phyloP scores from a whole-genome alignment of 179 eudicot species.

The Sideroxylon spinosum region DNA sequence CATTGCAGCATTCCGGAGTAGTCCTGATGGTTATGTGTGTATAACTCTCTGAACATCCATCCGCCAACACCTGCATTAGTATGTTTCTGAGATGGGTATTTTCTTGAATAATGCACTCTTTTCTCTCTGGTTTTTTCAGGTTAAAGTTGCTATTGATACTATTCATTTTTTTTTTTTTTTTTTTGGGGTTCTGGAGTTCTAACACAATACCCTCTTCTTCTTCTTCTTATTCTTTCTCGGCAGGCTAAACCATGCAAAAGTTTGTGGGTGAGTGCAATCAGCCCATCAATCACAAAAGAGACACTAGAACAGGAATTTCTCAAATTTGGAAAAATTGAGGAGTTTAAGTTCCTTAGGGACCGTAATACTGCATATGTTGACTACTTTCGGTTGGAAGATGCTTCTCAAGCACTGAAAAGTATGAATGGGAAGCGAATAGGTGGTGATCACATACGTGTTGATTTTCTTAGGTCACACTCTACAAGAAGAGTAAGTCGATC shows the following conservation, averaged over 20 bases:
- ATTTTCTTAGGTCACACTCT: slow-evolving; percentile 77
- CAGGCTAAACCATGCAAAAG: slow-evolving; percentile 96
- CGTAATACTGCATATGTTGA: slow-evolving; percentile 82
- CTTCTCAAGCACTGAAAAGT: slow-evolving; percentile 62
- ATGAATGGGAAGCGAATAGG: slow-evolving; percentile 71
- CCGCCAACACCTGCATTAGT: neutral
- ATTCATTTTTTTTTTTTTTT: neutral
- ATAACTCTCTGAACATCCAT: neutral
- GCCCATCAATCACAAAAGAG: slow-evolving; percentile 67
- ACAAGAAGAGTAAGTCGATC: slow-evolving; percentile 57
- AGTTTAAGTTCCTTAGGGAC: slow-evolving; percentile 77
- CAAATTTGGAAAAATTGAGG: slow-evolving; percentile 78
- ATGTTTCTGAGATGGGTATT: neutral
- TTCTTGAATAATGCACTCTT: neutral
- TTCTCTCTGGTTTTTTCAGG: neutral
- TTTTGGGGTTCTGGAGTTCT: neutral
- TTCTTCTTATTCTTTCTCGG: slow-evolving; percentile 19
- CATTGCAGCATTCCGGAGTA: too few species aligned
- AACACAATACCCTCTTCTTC: neutral
- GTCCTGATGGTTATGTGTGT: neutral
- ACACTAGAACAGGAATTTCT: slow-evolving; percentile 67
- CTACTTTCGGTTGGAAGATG: slow-evolving; percentile 73
- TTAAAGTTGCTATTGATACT: neutral
- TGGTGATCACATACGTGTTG: slow-evolving; percentile 72
- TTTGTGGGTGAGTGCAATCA: slow-evolving; percentile 88